Evolutionary conservation across 352 stramenopile species (phyloP), one percentile per base, ranked within the genome.

Genomic region (Globisporangium spinosum): DNA sequence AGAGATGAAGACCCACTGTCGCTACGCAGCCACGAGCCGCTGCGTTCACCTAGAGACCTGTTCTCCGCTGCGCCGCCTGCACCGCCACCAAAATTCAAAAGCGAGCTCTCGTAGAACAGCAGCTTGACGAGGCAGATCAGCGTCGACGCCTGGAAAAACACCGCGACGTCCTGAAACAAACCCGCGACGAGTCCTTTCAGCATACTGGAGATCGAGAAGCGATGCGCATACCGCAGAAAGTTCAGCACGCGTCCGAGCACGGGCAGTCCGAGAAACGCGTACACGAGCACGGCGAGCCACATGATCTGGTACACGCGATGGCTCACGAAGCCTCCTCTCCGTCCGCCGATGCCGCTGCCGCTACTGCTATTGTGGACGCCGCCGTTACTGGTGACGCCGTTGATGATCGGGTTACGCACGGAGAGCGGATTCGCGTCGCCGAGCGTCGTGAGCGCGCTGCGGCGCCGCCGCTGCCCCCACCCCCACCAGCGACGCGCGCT

Each of bases 41-140:
- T 40, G 40, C 43, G 54, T 10, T 58, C 64, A 12, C 57, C 25
- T 6, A 58, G 34, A 12, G 45, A 23, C 12, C 57, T 23, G 45
- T 38, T 56, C 38, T 25, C n/a, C 9, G 35, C 38, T 0, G 25
- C 17, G 56, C 57, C 25, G 22, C 57, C 25, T 0, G 27, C 57
- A 7, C 54, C 22, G 22, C 35, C 40, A n/a, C 55, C 34, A 12
- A 69, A 25, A 10, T 23, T 57, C 56, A 65, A 27, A 29, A 69
- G 56, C 23, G 64, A 64, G 45, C 43, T 65, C 15, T 63, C 64
- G 70, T 89, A 78, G 27, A 89, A 72, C 45, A 89, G 70, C 35
- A 88, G 70, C 67, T 91, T 91, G 17, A 89, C 80, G 22, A 91
- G 60, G 66, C 80, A 87, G 47, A 91, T 87, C 54, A 85, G 72